phyloP scores from a whole-genome alignment of 192 early-diverging fungal genomes.

The Backusella australiensis region DNA sequence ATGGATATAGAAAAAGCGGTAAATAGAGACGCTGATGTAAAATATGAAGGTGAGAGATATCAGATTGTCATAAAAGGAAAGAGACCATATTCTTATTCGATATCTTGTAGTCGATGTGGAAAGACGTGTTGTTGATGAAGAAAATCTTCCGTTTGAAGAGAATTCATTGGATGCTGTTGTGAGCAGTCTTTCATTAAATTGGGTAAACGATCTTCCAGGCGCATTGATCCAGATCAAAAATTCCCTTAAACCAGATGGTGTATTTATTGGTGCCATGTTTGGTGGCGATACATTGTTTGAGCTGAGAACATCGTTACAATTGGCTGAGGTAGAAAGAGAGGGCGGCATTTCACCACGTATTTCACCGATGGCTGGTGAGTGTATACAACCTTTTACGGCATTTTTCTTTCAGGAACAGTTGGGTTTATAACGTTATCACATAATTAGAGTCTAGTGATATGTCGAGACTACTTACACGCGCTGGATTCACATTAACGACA shows the following conservation, averaged over 20 bases:
- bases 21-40: slow-evolving; percentile 49
- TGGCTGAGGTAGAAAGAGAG: slow-evolving; percentile 89
- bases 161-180: slow-evolving; percentile 88
- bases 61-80: background rate
- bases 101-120: slow-evolving; percentile 61
- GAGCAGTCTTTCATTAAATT: slow-evolving; percentile 85
- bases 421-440: background rate
- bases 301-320: slow-evolving; percentile 83
- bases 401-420: background rate
- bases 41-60: slow-evolving; percentile 24
- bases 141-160: slow-evolving; percentile 73
- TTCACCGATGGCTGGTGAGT: slow-evolving; percentile 80
- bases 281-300: slow-evolving; percentile 97
- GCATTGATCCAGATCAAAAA: slow-evolving; percentile 82
- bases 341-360: slow-evolving; percentile 87
- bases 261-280: slow-evolving; percentile 92
- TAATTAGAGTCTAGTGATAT: slow-evolving; percentile 67
- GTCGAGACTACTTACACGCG: slow-evolving; percentile 73
- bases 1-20: slow-evolving; percentile 41
- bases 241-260: slow-evolving; percentile 86
- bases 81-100: background rate
- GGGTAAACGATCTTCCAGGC: slow-evolving; percentile 95
- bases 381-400: background rate
- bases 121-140: slow-evolving; percentile 83
- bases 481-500: slow-evolving; percentile 87